Conservation (phyloP, 345 rosid genomes). For the Limnanthes douglasii region DNA sequence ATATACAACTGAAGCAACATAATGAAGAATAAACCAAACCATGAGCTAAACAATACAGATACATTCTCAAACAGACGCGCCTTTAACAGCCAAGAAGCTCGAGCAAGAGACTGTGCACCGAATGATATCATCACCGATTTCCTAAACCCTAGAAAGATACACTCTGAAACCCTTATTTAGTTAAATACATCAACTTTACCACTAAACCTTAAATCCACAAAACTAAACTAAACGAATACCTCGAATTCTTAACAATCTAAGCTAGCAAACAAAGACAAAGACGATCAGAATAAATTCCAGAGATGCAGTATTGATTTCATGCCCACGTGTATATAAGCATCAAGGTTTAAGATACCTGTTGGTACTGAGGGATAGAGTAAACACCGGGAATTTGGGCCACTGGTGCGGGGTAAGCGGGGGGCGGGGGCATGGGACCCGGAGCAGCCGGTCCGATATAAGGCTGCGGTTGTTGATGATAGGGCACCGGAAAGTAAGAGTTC, state of each 20-base stretch:
- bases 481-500: constrained; percentile 26
- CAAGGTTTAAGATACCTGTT: constrained; percentile 28
- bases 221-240: constrained; percentile 1
- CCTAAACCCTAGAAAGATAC: too few species aligned
- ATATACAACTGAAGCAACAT: too few species aligned
- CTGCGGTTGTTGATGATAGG: constrained; percentile 30
- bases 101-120: too few species aligned
- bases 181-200: not conserved
- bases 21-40: too few species aligned
- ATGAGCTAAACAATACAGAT: too few species aligned
- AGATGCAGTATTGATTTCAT: constrained; percentile 3
- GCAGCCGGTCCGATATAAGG: constrained; percentile 16
- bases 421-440: constrained; percentile 14
- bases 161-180: too few species aligned
- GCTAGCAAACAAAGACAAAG: not conserved
- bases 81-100: too few species aligned
- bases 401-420: constrained; percentile 26
- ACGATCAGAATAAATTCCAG: not conserved
- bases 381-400: constrained; percentile 38
- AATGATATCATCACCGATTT: too few species aligned
- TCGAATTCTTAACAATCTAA: not conserved
- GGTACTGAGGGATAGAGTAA: constrained; percentile 68
- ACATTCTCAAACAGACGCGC: too few species aligned
- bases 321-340: too few species aligned
- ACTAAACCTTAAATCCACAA: not conserved